Evolutionary conservation across 1,139 yeast species (phyloP).

Genomic region (Candida glucosophila): DNA sequence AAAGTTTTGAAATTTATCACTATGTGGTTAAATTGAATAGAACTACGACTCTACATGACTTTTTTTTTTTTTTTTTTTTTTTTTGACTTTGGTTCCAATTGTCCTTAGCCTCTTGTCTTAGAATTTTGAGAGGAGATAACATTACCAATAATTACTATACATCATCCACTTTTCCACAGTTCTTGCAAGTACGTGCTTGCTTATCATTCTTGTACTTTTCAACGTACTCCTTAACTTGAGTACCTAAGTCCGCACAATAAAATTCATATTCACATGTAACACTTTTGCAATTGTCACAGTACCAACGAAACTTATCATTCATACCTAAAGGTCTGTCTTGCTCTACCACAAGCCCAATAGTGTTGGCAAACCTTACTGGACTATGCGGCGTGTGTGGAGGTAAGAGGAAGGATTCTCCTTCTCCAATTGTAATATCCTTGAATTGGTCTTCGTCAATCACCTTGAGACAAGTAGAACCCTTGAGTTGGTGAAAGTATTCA

Average conservation of each 20-base stretch:
- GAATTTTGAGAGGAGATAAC: too few relatives aligned
- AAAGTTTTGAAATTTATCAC: too few relatives aligned
- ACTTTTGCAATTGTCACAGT: constrained; percentile 61
- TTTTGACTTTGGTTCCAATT: too few relatives aligned
- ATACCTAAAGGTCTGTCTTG: constrained; percentile 76
- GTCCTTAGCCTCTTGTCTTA: too few relatives aligned
- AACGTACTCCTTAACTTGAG: constrained; percentile 84
- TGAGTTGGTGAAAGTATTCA: constrained; percentile 83
- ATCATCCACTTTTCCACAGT: too few relatives aligned
- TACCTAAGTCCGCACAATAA: constrained; percentile 75
- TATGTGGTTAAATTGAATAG: too few relatives aligned
- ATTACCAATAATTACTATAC: too few relatives aligned
- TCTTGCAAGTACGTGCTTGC: constrained; percentile 59
- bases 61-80: too few relatives aligned
- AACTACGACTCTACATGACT: too few relatives aligned
- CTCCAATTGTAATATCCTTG: constrained; percentile 64
- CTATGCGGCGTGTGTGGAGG: constrained; percentile 86
- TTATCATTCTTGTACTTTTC: constrained; percentile 56
- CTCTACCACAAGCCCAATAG: constrained; percentile 90
- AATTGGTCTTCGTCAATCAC: constrained; percentile 78
- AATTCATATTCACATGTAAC: constrained; percentile 64
- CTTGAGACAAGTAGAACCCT: constrained; percentile 76
- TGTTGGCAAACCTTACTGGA: constrained; percentile 78
- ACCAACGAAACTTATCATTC: constrained; percentile 76
- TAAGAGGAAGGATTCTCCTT: constrained; percentile 80